Base-by-base conservation (phyloP, 139 green algal genomes). In the Trebouxia sp. region DNA sequence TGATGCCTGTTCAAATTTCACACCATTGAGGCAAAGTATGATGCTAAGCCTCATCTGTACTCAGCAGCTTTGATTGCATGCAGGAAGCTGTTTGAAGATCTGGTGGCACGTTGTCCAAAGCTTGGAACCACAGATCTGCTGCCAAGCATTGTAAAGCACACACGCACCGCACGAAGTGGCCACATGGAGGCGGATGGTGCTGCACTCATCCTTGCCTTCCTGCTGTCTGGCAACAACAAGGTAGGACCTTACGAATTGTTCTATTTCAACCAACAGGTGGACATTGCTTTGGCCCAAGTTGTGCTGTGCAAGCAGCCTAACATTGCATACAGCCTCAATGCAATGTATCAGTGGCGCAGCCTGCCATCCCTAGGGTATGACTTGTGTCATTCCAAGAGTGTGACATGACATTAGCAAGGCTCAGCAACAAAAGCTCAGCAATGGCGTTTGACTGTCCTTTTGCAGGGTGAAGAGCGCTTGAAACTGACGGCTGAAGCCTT, bases 1-100 rank as follows among this genome's bases (percentile, higher is more conserved):
- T n/a, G n/a, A n/a, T n/a, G n/a, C n/a, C n/a, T n/a, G n/a, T n/a
- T n/a, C n/a, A n/a, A n/a, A n/a, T n/a, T n/a, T n/a, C n/a, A n/a
- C n/a, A n/a, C n/a, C n/a, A n/a, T n/a, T n/a, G n/a, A n/a, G n/a
- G n/a, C n/a, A n/a, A n/a, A n/a, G n/a, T n/a, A n/a, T n/a, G n/a
- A n/a, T n/a, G n/a, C n/a, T n/a, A n/a, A n/a, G n/a, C n/a, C n/a
- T n/a, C n/a, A n/a, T n/a, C n/a, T n/a, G n/a, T n/a, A n/a, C n/a
- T n/a, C n/a, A n/a, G n/a, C n/a, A n/a, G n/a, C 55, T 37, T 65
- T 28, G 24, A 5, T 30, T 30, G 10, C n/a, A n/a, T 30, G 32
- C 35, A 72, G 62, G 32, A 72, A 43, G 11, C 62, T 72, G 11
- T 72, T 72, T 72, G 62, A 72, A 35, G 62, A 72, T 15, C 8